Evolutionary conservation across 306 rosid species (phyloP).

Genomic region (Arachis stenosperma): DNA sequence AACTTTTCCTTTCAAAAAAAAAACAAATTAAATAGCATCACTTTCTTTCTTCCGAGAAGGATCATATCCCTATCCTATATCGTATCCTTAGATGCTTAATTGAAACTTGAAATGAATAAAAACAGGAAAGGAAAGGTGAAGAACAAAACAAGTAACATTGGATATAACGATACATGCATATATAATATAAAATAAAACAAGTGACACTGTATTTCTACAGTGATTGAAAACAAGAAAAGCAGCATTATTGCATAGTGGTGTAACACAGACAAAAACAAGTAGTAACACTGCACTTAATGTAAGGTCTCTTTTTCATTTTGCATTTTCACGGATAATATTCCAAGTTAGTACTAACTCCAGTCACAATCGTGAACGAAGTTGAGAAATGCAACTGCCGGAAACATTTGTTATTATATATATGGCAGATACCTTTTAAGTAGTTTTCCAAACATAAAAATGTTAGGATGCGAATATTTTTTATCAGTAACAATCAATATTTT

Average conservation of each 20-base stretch:
- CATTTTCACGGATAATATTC: neutral
- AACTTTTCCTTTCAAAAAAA: conserved; percentile 17
- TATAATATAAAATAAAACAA: conserved; percentile 1
- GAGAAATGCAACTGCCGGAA: neutral
- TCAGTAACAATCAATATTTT: no score
- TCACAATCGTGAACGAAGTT: conserved; percentile 6
- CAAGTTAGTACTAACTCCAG: neutral
- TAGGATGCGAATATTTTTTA: no score
- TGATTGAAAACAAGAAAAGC: conserved; percentile 19
- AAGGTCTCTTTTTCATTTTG: conserved; percentile 14
- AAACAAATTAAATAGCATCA: conserved; percentile 14
- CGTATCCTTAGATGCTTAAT: conserved; percentile 20
- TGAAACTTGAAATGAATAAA: neutral
- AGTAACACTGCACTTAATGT: neutral
- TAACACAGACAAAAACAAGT: no score
- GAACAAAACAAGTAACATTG: conserved; percentile 22
- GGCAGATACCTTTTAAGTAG: no score
- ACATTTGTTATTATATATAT: neutral
- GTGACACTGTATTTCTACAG: neutral
- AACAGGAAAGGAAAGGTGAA: conserved; percentile 33
- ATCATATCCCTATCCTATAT: conserved; percentile 20
- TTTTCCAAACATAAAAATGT: no score
- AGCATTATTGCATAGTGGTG: conserved; percentile 15
- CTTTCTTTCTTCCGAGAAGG: conserved; percentile 53
- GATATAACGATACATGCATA: neutral